A percentile compares a stretch with the other conserved stretches of the same genome.
phyloP scores from a whole-genome alignment of 495 filamentous ascomycete genomes.

The Penicillium odoratum region DNA sequence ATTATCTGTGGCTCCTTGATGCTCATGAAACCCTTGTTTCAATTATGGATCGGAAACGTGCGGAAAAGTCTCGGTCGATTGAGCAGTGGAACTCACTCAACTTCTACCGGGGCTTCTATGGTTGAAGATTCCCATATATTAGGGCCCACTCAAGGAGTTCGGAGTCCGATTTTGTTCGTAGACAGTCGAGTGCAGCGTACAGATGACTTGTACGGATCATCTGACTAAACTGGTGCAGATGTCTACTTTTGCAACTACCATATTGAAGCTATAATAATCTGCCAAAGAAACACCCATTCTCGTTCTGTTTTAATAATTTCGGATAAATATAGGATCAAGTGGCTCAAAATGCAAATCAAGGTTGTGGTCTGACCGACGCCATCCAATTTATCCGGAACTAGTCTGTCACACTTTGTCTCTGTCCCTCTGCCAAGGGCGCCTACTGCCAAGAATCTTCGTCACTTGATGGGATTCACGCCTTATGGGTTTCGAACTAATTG shows the following conservation, averaged over 20 bases:
- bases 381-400: slow-evolving; percentile 8
- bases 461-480: neutral
- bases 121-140: neutral
- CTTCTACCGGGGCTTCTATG: neutral
- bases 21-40: slow-evolving; percentile 29
- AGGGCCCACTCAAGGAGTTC: neutral
- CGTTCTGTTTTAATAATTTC: no score
- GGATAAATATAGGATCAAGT: neutral
- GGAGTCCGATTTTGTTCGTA: neutral
- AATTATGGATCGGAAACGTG: slow-evolving; percentile 9
- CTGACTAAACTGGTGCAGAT: neutral
- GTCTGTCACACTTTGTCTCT: neutral
- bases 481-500: neutral
- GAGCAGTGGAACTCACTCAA: neutral
- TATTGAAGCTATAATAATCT: no score
- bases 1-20: slow-evolving; percentile 52
- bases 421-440: slow-evolving; percentile 12
- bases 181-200: neutral
- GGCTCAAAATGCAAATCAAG: neutral
- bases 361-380: neutral
- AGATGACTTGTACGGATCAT: neutral
- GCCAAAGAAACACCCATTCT: neutral
- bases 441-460: neutral
- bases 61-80: slow-evolving; percentile 2
- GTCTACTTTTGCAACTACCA: no score